phyloP scores from a whole-genome alignment of 2,329 filamentous ascomycete genomes.

The Nemania sp. region DNA sequence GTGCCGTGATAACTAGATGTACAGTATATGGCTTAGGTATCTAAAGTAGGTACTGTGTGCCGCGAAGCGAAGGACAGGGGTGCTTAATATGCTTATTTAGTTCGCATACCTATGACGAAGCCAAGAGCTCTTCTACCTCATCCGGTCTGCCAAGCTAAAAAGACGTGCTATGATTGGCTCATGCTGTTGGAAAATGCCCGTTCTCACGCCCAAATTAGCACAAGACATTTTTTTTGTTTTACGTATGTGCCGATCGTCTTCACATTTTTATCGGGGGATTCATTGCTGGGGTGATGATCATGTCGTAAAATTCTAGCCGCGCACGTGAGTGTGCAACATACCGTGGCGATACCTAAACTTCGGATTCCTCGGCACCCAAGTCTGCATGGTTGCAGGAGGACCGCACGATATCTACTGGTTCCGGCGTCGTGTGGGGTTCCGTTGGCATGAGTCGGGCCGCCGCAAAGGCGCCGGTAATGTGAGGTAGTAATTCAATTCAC shows the following conservation, averaged over 20 bases:
- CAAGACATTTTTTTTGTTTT: neutral
- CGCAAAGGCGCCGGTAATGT: neutral
- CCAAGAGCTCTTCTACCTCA: constrained; percentile 6
- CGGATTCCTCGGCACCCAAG: constrained; percentile 12
- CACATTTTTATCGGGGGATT: neutral
- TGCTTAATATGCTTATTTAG: too few species aligned
- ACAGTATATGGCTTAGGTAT: too few species aligned
- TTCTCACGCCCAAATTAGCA: neutral
- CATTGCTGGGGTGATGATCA: neutral
- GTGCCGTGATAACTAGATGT: too few species aligned
- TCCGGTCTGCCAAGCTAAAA: constrained; percentile 16
- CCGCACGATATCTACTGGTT: neutral
- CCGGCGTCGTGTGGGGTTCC: neutral
- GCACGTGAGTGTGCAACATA: too few species aligned
- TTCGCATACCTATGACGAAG: neutral
- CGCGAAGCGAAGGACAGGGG: too few species aligned
- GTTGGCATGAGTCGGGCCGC: neutral
- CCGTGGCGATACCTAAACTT: constrained; percentile 4
- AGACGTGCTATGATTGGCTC: constrained; percentile 5
- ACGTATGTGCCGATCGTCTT: neutral
- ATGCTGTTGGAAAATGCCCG: neutral
- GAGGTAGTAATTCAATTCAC: neutral
- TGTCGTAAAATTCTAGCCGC: too few species aligned
- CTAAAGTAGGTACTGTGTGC: too few species aligned
- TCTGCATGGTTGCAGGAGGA: neutral